These are phyloP conservation scores for Solanum corneliomulleri DNA, from an alignment of 257 asterid species.

Conservation along the genomic window DNA sequence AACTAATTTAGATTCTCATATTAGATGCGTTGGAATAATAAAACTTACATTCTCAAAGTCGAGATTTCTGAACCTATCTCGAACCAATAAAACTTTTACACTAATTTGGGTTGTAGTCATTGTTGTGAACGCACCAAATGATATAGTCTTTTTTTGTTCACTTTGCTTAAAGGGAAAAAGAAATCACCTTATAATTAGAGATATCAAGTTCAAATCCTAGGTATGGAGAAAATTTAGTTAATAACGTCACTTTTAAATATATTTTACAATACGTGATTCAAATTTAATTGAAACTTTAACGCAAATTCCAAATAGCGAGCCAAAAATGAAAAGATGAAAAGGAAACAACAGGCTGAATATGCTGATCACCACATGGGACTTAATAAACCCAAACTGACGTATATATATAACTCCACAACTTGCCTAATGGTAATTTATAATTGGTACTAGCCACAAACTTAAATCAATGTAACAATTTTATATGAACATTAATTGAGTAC, in stretches of 20 bases:
- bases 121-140: neutral
- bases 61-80: neutral
- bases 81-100: neutral
- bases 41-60: neutral
- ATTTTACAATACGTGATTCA: neutral
- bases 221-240: no score
- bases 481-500: neutral
- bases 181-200: neutral
- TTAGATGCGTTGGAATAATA: neutral
- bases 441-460: neutral
- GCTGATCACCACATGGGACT: neutral
- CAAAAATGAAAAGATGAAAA: neutral
- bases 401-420: neutral
- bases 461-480: neutral
- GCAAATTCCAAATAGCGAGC: no score
- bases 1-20: neutral
- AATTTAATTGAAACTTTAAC: rapidly evolving
- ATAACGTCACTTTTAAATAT: rapidly evolving
- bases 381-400: neutral
- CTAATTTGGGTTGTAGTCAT: neutral
- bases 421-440: neutral
- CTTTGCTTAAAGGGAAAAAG: neutral
- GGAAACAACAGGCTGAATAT: neutral
- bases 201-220: rapidly evolving
- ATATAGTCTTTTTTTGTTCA: neutral